Percentiles rank a stretch among this genome's conserved stretches.
These are phyloP conservation scores for Saturnispora diversa DNA, from an alignment of 805 yeast species.

Conservation along the genomic window DNA sequence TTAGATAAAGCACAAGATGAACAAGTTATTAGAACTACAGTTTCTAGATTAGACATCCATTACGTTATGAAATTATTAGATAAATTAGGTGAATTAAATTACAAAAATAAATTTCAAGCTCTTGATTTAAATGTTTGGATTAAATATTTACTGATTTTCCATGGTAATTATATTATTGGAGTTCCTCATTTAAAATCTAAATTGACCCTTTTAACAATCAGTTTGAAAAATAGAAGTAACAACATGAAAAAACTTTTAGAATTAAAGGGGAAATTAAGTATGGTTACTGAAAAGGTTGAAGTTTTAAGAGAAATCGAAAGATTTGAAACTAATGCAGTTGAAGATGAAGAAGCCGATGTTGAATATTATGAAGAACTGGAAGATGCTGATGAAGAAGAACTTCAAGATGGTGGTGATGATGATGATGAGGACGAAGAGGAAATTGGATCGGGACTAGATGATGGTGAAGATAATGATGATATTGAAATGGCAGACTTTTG, in stretches of 20 bases:
- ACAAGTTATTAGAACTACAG: slow-evolving; percentile 41
- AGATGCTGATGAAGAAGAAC: slow-evolving; percentile 21
- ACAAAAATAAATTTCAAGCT: slow-evolving; percentile 33
- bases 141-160: slow-evolving; percentile 47
- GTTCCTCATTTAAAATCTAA: slow-evolving; percentile 38
- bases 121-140: slow-evolving; percentile 35
- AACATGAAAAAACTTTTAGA: slow-evolving; percentile 44
- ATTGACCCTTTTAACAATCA: slow-evolving; percentile 39
- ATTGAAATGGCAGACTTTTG: not conserved
- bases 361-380: slow-evolving; percentile 20
- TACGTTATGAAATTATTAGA: slow-evolving; percentile 44
- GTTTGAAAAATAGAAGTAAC: slow-evolving; percentile 40
- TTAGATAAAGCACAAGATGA: slow-evolving; percentile 46
- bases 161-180: slow-evolving; percentile 42
- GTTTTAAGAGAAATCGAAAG: slow-evolving; percentile 63
- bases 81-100: slow-evolving; percentile 43
- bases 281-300: slow-evolving; percentile 51
- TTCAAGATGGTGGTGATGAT: slow-evolving; percentile 22
- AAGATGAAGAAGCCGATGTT: slow-evolving; percentile 16
- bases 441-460: not conserved
- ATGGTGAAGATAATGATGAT: not conserved
- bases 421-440: slow-evolving; percentile 10
- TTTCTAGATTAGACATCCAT: slow-evolving; percentile 40
- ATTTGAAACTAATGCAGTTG: slow-evolving; percentile 20
- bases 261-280: slow-evolving; percentile 41